Percentiles rank a stretch among this genome's conserved stretches.
phyloP scores from a whole-genome alignment of 129 eudicot genomes.

The Saussurea involucrata region DNA sequence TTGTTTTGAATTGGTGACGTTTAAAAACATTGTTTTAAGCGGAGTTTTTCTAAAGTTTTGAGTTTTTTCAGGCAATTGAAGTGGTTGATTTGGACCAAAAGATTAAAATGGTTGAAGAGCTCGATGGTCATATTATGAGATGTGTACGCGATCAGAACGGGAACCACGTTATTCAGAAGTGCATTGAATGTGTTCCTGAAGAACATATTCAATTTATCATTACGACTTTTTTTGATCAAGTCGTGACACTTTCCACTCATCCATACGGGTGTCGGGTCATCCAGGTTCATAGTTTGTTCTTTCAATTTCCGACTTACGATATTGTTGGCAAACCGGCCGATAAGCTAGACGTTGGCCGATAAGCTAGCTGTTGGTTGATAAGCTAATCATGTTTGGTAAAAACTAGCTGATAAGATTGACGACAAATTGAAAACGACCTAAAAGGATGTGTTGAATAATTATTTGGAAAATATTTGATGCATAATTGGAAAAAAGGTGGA shows the following conservation, averaged over 20 bases:
- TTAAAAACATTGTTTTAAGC: neutral
- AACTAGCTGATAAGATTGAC: too few relatives aligned
- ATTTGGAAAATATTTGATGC: too few relatives aligned
- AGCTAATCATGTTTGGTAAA: too few relatives aligned
- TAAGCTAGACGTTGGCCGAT: neutral
- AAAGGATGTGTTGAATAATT: too few relatives aligned
- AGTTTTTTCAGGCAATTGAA: constrained; percentile 71
- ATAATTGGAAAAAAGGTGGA: too few relatives aligned
- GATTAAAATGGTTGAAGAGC: constrained; percentile 87
- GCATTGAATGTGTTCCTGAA: constrained; percentile 97
- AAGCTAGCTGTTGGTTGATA: too few relatives aligned
- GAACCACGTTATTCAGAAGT: constrained; percentile 87
- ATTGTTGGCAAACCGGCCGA: neutral
- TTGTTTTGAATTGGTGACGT: neutral
- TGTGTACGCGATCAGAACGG: constrained; percentile 97
- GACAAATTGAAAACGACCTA: too few relatives aligned
- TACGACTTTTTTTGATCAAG: constrained; percentile 74
- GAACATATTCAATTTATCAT: constrained; percentile 77
- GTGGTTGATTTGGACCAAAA: constrained; percentile 94
- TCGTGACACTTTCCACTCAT: constrained; percentile 85
- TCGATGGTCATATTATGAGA: constrained; percentile 87
- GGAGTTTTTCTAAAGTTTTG: neutral
- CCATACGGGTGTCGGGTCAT: constrained; percentile 96
- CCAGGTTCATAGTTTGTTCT: constrained; percentile 40
- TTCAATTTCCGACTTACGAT: neutral